A percentile compares a stretch with the other conserved stretches of the same genome.
Evolutionary conservation across 257 asterid genomes (phyloP).

Genomic region (Cordia subcordata): DNA sequence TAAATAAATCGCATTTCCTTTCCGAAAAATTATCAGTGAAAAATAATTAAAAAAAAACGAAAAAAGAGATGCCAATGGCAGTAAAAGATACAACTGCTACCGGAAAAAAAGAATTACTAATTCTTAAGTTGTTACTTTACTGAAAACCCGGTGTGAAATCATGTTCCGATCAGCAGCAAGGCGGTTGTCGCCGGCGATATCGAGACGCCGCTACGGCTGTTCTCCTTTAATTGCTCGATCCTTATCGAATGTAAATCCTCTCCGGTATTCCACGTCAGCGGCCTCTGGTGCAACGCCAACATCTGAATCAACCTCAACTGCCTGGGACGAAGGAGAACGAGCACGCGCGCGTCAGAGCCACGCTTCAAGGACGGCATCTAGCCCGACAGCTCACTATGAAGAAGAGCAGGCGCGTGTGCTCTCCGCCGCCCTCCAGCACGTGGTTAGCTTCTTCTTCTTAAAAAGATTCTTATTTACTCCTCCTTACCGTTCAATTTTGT

Average conservation of each 20-base stretch:
- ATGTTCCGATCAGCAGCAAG: slow-evolving; percentile 65
- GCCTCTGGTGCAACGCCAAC: slow-evolving; percentile 33
- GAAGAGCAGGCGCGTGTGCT: slow-evolving; percentile 82
- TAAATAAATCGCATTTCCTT: no score
- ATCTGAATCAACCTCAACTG: slow-evolving; percentile 26
- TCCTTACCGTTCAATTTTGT: background rate
- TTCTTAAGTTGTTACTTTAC: no score
- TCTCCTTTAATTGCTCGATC: slow-evolving; percentile 9
- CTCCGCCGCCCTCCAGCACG: slow-evolving; percentile 70
- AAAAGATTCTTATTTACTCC: background rate
- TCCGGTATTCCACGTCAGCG: slow-evolving; percentile 36
- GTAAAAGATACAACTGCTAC: no score
- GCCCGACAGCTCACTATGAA: slow-evolving; percentile 62
- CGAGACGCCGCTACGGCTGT: slow-evolving; percentile 23
- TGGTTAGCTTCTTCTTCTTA: slow-evolving; percentile 39
- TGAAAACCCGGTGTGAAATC: no score
- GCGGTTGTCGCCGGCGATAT: slow-evolving; percentile 46
- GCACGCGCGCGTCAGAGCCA: slow-evolving; percentile 1
- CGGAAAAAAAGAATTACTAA: no score
- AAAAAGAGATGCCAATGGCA: no score
- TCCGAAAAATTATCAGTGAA: no score
- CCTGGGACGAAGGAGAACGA: slow-evolving; percentile 15
- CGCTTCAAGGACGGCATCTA: background rate
- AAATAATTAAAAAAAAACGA: no score
- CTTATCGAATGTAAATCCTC: slow-evolving; percentile 12